These are phyloP conservation scores for Cyberlindnera xishuangbannaensis DNA, from an alignment of 805 yeast species.

Conservation along the genomic window DNA sequence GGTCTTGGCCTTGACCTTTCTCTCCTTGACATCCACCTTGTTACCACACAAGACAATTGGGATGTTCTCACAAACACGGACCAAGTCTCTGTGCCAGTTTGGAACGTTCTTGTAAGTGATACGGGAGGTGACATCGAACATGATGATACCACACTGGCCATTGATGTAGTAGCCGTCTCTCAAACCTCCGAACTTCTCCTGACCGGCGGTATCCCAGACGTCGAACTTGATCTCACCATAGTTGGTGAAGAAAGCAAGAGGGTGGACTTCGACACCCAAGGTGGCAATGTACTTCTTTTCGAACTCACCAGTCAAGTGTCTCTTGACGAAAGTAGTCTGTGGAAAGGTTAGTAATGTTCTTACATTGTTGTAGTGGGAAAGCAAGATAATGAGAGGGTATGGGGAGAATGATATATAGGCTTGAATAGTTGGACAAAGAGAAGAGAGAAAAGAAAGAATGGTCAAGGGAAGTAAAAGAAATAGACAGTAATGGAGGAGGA, in stretches of 20 bases:
- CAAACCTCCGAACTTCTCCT: conserved; percentile 98
- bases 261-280: conserved; percentile 99
- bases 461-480: no score
- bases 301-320: conserved; percentile 99
- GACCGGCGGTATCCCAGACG: conserved; percentile 99
- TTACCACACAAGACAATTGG: conserved; percentile 99
- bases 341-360: conserved; percentile 13
- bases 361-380: neutral
- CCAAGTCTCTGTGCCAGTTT: conserved; percentile 99
- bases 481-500: no score
- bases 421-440: no score
- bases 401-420: neutral
- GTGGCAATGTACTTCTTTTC: conserved; percentile 99
- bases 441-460: no score
- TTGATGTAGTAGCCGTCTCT: conserved; percentile 99
- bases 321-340: conserved; percentile 97
- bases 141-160: conserved; percentile 99
- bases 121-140: conserved; percentile 99
- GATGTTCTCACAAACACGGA: conserved; percentile 99
- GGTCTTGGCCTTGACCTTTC: conserved; percentile 99
- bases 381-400: neutral
- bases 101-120: conserved; percentile 99
- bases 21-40: conserved; percentile 99
- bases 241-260: conserved; percentile 96
- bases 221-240: conserved; percentile 98